A percentile compares a stretch with the other conserved stretches of the same genome.
phyloP scores from a whole-genome alignment of 202 grass and related monocot species.

The Zizania palustris region DNA sequence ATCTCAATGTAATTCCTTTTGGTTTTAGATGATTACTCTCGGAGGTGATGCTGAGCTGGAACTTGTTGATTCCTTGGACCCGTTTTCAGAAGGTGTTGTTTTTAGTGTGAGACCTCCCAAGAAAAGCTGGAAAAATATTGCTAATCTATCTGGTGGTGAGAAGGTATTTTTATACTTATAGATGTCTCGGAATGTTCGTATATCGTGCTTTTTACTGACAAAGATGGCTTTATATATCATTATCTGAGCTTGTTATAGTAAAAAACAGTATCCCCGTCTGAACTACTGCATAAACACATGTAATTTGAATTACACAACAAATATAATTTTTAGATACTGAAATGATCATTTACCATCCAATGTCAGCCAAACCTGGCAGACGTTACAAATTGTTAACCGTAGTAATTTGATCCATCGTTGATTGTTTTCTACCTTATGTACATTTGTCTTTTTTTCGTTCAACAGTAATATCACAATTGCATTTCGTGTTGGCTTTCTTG shows the following conservation, averaged over 20 bases:
- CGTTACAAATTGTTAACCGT: background rate
- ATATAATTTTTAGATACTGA: background rate
- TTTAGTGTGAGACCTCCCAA: slow-evolving; percentile 97
- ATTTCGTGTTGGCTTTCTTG: background rate
- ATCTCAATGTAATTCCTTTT: slow-evolving; percentile 33
- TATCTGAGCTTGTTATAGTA: background rate
- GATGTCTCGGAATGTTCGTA: background rate
- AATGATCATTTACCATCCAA: background rate
- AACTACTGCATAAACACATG: background rate
- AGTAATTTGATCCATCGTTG: background rate
- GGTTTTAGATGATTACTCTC: slow-evolving; percentile 92
- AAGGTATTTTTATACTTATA: slow-evolving; percentile 61
- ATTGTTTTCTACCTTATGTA: background rate
- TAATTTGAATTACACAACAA: background rate
- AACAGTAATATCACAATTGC: background rate
- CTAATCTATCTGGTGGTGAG: slow-evolving; percentile 93
- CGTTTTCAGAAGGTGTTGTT: slow-evolving; percentile 99
- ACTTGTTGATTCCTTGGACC: slow-evolving; percentile 92
- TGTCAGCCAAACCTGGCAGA: background rate
- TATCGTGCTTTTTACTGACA: background rate
- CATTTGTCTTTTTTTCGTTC: background rate
- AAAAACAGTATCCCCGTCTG: too few species aligned
- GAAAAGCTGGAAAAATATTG: slow-evolving; percentile 99
- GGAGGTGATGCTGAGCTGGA: slow-evolving; percentile 97
- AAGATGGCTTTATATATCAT: background rate